phyloP scores from a whole-genome alignment of 1,284 basidiomycete genomes.

The Cryptococcus neoformans region DNA sequence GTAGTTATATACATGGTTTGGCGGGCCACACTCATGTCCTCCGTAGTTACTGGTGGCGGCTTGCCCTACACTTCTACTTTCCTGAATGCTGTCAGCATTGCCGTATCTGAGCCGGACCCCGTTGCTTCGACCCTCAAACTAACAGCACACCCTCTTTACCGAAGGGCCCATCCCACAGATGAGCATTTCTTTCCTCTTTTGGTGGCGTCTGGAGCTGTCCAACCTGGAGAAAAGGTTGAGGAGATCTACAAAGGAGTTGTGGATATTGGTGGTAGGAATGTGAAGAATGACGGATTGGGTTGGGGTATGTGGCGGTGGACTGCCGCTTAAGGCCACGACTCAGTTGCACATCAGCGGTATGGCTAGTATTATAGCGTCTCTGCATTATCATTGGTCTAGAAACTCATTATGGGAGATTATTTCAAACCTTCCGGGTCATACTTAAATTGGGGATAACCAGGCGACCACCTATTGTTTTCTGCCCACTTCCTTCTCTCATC shows the following conservation, averaged over 20 bases:
- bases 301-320: constrained; percentile 48
- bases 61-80: constrained; percentile 30
- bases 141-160: constrained; percentile 34
- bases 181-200: constrained; percentile 47
- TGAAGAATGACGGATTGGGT: constrained; percentile 31
- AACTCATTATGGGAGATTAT: not conserved
- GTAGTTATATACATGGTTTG: constrained; percentile 5
- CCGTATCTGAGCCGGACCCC: constrained; percentile 18
- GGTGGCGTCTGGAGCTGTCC: constrained; percentile 35
- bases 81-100: constrained; percentile 20
- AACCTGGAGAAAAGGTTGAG: constrained; percentile 21
- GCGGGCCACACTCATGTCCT: not conserved
- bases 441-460: constrained; percentile 62
- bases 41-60: constrained; percentile 18
- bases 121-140: constrained; percentile 21
- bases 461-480: constrained; percentile 40
- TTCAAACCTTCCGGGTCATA: constrained; percentile 59
- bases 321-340: not conserved
- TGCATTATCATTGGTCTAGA: not conserved
- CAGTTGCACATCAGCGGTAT: not conserved
- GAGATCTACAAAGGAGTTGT: constrained; percentile 26
- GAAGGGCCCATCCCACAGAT: constrained; percentile 43
- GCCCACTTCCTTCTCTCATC: constrained; percentile 57
- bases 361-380: not conserved
- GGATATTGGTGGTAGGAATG: constrained; percentile 5